Percentiles rank a stretch among this genome's conserved stretches.
phyloP scores from a whole-genome alignment of 495 filamentous ascomycete genomes.

The Aspergillus panamensis region DNA sequence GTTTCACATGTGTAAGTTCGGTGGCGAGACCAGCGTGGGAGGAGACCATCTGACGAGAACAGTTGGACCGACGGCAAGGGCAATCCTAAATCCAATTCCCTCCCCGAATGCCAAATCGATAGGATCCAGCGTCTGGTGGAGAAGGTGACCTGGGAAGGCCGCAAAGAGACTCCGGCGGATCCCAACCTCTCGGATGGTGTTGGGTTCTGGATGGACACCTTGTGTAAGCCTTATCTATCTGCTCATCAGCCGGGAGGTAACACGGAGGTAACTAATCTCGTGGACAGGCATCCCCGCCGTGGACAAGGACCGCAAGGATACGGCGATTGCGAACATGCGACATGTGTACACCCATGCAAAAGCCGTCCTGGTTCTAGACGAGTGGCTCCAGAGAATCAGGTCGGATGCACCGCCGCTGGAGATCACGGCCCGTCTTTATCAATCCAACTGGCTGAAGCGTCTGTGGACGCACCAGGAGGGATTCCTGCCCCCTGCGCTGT shows the following conservation, averaged over 20 bases:
- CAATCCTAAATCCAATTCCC: slow-evolving; percentile 4
- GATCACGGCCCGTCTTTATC: slow-evolving; percentile 5
- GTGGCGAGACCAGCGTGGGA: not conserved
- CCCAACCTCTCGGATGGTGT: not conserved
- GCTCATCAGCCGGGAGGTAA: no score
- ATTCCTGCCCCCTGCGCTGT: slow-evolving; percentile 4
- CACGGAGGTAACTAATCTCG: no score
- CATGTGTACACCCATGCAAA: slow-evolving; percentile 6
- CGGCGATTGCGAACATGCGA: slow-evolving; percentile 5
- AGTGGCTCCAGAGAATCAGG: slow-evolving; percentile 5
- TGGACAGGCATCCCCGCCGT: slow-evolving; percentile 1
- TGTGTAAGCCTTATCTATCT: slow-evolving; percentile 1
- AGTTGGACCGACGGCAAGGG: slow-evolving; percentile 14
- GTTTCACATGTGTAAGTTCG: slow-evolving; percentile 12
- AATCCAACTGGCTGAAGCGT: slow-evolving; percentile 10
- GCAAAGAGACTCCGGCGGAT: slow-evolving; percentile 1
- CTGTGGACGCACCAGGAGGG: slow-evolving; percentile 16
- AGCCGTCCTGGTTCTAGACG: slow-evolving; percentile 9
- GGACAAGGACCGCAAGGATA: not conserved
- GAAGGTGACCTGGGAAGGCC: slow-evolving; percentile 4
- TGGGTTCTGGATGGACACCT: slow-evolving; percentile 15
- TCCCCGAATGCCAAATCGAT: slow-evolving; percentile 11
- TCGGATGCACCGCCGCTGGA: slow-evolving; percentile 6
- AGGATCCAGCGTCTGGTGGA: slow-evolving; percentile 10
- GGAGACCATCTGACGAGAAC: not conserved